Percentiles rank a stretch among this genome's conserved stretches.
These are phyloP conservation scores for Rosa multiflora DNA, from an alignment of 306 rosid species.

Conservation along the genomic window DNA sequence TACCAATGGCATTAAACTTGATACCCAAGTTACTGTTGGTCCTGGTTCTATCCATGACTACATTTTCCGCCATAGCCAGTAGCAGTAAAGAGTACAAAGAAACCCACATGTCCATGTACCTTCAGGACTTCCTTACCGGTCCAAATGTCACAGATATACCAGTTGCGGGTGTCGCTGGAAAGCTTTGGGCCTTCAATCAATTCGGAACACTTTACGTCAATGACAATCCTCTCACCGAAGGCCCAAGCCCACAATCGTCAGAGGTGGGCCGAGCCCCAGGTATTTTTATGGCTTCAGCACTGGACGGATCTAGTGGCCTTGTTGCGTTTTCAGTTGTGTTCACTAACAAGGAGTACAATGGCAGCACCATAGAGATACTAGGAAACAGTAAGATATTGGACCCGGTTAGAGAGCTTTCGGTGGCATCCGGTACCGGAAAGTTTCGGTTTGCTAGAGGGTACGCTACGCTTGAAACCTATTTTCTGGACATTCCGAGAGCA, in stretches of 20 bases:
- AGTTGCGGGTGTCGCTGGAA: neutral
- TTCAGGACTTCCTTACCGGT: neutral
- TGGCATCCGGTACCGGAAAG: conserved; percentile 53
- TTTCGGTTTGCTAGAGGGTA: conserved; percentile 46
- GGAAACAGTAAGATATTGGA: conserved; percentile 28
- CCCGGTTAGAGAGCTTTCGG: conserved; percentile 37
- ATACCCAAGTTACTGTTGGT: neutral
- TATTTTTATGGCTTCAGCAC: neutral
- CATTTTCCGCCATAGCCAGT: neutral
- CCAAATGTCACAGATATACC: neutral
- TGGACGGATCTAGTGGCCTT: neutral
- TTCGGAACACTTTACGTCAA: neutral
- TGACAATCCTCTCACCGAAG: neutral
- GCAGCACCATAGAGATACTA: conserved; percentile 24
- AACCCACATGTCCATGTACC: neutral
- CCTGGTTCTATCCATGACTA: neutral
- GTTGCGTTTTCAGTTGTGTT: neutral
- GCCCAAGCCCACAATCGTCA: neutral
- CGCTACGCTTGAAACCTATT: conserved; percentile 27
- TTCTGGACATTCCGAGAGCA: neutral
- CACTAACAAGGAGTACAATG: conserved; percentile 20
- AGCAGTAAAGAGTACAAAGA: neutral
- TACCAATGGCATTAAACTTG: neutral
- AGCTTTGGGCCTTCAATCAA: neutral
- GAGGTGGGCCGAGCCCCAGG: neutral